Evolutionary conservation across 176 grass and related monocot genomes (phyloP).

Genomic region (Pontederia crassipes): DNA sequence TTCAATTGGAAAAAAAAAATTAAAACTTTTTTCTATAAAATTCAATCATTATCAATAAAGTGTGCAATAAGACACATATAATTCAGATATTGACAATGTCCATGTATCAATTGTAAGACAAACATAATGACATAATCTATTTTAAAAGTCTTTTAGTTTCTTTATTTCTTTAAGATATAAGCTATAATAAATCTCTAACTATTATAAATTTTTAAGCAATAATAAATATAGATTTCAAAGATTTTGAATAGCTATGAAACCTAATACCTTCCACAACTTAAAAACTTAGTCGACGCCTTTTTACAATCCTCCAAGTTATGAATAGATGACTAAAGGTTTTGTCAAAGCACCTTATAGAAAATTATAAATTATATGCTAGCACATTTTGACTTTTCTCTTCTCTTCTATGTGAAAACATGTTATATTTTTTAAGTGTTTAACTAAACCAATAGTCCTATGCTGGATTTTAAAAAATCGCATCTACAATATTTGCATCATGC

Average conservation of each 20-base stretch:
- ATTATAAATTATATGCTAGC: no score
- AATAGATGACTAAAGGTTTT: no score
- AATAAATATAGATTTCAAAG: not conserved
- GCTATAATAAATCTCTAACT: not conserved
- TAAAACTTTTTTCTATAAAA: conserved; percentile 6
- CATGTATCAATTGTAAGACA: not conserved
- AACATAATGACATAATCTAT: not conserved
- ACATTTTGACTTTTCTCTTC: no score
- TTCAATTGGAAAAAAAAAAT: not conserved
- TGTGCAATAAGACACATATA: conserved; percentile 14
- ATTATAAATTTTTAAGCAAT: not conserved
- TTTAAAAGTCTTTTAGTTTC: not conserved
- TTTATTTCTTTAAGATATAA: not conserved
- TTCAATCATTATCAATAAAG: not conserved
- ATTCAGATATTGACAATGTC: not conserved
- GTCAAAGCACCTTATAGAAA: no score
- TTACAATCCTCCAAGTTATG: not conserved
- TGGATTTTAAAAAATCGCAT: no score
- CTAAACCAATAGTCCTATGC: no score
- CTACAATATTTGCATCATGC: no score
- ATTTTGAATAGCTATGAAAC: not conserved
- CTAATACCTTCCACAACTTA: not conserved
- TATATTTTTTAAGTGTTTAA: no score
- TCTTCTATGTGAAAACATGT: no score
- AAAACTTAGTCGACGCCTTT: not conserved